Conservation (phyloP, 257 asterid genomes). For the Ilex asprella region DNA sequence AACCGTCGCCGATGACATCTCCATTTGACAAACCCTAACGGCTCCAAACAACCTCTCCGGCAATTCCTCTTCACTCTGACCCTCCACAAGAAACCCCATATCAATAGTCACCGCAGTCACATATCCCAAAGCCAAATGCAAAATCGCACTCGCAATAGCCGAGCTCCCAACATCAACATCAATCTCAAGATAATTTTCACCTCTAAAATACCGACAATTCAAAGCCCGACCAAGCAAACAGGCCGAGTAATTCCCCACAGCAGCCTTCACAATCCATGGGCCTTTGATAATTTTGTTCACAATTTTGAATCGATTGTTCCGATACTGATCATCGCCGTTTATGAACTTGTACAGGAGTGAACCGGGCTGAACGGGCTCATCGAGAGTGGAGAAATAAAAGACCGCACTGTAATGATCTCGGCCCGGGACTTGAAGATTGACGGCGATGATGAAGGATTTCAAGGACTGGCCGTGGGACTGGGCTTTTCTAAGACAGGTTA, state of each 20-base stretch:
- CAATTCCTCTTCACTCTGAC: slow-evolving; percentile 62
- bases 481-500: slow-evolving; percentile 41
- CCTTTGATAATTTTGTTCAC: slow-evolving; percentile 85
- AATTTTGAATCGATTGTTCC: slow-evolving; percentile 73
- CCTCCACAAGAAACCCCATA: slow-evolving; percentile 91
- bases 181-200: slow-evolving; percentile 73
- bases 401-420: slow-evolving; percentile 86
- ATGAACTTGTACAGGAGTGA: slow-evolving; percentile 61
- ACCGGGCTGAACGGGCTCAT: slow-evolving; percentile 43
- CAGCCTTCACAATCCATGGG: slow-evolving; percentile 87
- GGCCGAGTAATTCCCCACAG: slow-evolving; percentile 87
- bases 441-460: slow-evolving; percentile 59
- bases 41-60: slow-evolving; percentile 85
- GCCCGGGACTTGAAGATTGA: slow-evolving; percentile 85
- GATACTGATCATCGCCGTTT: slow-evolving; percentile 60
- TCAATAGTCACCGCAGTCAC: slow-evolving; percentile 81
- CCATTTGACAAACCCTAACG: slow-evolving; percentile 85
- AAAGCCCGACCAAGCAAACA: slow-evolving; percentile 80
- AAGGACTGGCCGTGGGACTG: slow-evolving; percentile 23
- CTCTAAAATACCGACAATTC: slow-evolving; percentile 60
- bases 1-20: slow-evolving; percentile 66
- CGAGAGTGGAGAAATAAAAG: slow-evolving; percentile 64
- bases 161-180: slow-evolving; percentile 93
- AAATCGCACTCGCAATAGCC: slow-evolving; percentile 74
- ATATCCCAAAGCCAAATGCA: slow-evolving; percentile 77